Evolutionary conservation across 2,329 filamentous ascomycete species (phyloP), one percentile per base, ranked within the genome.

Genomic region (Pestalotiopsis sp.): DNA sequence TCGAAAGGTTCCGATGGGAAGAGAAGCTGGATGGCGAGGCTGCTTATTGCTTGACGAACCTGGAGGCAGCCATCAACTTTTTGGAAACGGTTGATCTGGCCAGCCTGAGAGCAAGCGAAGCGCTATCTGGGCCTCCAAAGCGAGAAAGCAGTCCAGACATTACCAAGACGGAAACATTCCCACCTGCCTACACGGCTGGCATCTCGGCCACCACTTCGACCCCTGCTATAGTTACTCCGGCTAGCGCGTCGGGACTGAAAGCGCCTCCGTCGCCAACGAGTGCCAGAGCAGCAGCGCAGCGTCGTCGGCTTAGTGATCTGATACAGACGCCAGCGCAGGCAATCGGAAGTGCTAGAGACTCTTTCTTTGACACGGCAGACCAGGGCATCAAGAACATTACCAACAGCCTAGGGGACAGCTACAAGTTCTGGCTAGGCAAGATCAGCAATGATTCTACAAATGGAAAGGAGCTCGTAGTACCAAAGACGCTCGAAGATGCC

Each of bases 21-120:
- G 91, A 86, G 72, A 97, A 95, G 75, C 88, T 98, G 49, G 94
- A 97, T 68, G 96, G 96, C 17, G 96, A 99, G 80, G 92, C 95
- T 13, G 95, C 96, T 1, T 99, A 99, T 80, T 98, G 96, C 76
- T 84, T 99, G 68, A 98, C 97, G 56, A 99, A 97, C 73, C 87
- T 99, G 1, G 96, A 99, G 80, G 96, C 96, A 20, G 93, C 95
- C 69, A 94, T 98, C 68, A 95, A 92, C 66, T 99, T 99, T 76
- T 84, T 99, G 14, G 93, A 98, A 76, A 98, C 95, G 0, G 96
- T 99, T 36, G 96, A 99, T 78, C 86, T 99, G 27, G 93, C 95
- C 6, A 97, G 93, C 31, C 84, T 99, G 6, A 90, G 94, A 66
- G 91, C 91, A 5, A 93, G 97, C 72, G 94, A 97, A 78, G 81